Conservation (phyloP, 441 rosid genomes). For the Breynia disticha region DNA sequence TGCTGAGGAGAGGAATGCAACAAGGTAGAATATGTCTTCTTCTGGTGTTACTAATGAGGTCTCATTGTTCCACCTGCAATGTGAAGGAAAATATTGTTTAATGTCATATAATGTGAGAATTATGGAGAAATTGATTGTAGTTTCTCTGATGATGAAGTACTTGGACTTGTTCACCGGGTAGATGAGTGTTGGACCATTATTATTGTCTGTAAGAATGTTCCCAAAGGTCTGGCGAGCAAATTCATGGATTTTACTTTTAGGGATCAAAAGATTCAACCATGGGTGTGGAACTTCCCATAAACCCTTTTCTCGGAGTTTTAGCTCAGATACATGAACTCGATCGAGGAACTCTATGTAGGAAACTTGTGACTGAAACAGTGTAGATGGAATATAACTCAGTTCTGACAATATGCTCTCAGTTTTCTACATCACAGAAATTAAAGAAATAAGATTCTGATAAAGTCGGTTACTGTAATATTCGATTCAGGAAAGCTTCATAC, state of each 20-base stretch:
- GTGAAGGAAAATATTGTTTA: constrained; percentile 8
- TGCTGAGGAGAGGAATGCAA: constrained; percentile 67
- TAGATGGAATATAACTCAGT: constrained; percentile 56
- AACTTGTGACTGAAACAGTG: constrained; percentile 57
- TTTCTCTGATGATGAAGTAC: constrained; percentile 28
- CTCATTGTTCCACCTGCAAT: constrained; percentile 67
- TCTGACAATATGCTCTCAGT: constrained; percentile 43
- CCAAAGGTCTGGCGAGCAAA: constrained; percentile 77
- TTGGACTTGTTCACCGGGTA: constrained; percentile 89
- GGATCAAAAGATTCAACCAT: constrained; percentile 84
- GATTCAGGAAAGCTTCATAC: constrained; percentile 18
- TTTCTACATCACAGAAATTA: constrained; percentile 32
- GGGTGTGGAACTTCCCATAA: constrained; percentile 96
- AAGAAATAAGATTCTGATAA: neutral
- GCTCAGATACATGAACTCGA: constrained; percentile 62
- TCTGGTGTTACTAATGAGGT: constrained; percentile 65
- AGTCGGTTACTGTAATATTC: neutral
- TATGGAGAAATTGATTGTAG: neutral
- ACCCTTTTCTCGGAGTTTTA: constrained; percentile 60
- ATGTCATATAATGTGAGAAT: neutral
- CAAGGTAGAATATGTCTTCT: constrained; percentile 65
- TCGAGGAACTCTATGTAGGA: constrained; percentile 66
- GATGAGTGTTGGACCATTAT: constrained; percentile 88
- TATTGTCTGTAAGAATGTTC: constrained; percentile 64
- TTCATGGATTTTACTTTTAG: constrained; percentile 51